These are phyloP conservation scores for Apiosordaria backusii DNA, from an alignment of 495 filamentous ascomycete genomes.

Conservation along the genomic window DNA sequence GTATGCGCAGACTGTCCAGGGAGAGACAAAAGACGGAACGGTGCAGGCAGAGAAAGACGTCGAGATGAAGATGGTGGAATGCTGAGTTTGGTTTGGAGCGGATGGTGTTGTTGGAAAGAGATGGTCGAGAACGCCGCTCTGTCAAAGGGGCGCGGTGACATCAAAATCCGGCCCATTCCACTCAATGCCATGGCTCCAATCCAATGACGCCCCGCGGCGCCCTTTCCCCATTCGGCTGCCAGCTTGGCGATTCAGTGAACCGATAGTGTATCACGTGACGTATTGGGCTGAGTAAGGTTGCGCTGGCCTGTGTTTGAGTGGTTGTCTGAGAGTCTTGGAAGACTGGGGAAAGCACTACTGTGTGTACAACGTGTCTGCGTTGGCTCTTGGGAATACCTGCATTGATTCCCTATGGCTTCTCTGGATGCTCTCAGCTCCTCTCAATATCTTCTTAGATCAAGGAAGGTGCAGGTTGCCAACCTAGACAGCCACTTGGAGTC, in stretches of 20 bases:
- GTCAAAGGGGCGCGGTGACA: slow-evolving; percentile 24
- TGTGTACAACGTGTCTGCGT: not conserved
- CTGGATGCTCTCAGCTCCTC: not conserved
- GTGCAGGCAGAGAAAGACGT: not conserved
- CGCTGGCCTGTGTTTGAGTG: not conserved
- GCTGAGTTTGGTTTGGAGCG: not conserved
- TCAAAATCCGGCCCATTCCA: slow-evolving; percentile 24
- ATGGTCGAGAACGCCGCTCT: not conserved
- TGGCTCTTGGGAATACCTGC: not conserved
- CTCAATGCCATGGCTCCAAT: slow-evolving; percentile 12
- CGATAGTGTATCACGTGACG: slow-evolving; percentile 17
- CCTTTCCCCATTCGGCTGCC: slow-evolving; percentile 2
- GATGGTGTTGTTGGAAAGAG: not conserved
- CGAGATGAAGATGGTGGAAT: not conserved
- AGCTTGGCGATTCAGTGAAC: slow-evolving; percentile 18
- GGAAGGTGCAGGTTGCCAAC: not conserved
- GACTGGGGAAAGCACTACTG: not conserved
- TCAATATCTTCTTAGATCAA: not conserved
- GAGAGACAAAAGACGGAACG: not conserved
- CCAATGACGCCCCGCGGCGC: slow-evolving; percentile 15
- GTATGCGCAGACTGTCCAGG: not conserved
- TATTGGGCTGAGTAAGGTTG: slow-evolving; percentile 4
- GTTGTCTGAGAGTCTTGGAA: not conserved
- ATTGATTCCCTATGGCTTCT: not conserved
- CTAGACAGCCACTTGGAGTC: not conserved